phyloP scores from a whole-genome alignment of 306 rosid species.

The Boehmeria nivea region DNA sequence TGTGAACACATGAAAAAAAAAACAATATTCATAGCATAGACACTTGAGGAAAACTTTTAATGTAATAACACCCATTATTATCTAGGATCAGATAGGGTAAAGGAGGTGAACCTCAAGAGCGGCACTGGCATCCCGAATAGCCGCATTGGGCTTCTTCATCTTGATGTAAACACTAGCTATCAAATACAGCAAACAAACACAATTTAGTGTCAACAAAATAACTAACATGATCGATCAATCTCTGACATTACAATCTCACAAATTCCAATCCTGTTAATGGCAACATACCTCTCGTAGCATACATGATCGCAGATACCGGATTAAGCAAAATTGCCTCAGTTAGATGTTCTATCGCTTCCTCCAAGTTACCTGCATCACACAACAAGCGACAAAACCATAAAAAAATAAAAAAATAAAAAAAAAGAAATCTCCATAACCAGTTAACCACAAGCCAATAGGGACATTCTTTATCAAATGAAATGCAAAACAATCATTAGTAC shows the following conservation, averaged over 20 bases:
- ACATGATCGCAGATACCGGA: slow-evolving; percentile 87
- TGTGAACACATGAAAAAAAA: no score
- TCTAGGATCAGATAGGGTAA: not conserved
- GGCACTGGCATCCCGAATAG: slow-evolving; percentile 80
- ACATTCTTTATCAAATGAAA: not conserved
- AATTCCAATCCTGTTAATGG: not conserved
- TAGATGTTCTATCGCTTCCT: slow-evolving; percentile 64
- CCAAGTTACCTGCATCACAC: slow-evolving; percentile 50
- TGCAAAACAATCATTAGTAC: no score
- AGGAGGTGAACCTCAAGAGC: slow-evolving; percentile 64
- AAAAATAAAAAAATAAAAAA: not conserved
- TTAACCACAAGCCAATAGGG: no score
- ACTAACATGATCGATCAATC: no score
- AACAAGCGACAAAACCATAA: not conserved
- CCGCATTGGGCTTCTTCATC: slow-evolving; percentile 91
- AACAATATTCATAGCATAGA: no score
- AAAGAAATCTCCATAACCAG: no score
- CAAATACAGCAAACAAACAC: slow-evolving; percentile 14
- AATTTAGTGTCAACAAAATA: not conserved
- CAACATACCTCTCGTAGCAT: slow-evolving; percentile 66
- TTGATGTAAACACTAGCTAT: slow-evolving; percentile 80
- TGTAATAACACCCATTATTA: not conserved
- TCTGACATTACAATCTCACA: not conserved
- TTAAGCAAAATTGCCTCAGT: slow-evolving; percentile 76
- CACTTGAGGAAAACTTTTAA: no score